Base-by-base conservation (phyloP, 202 grass and related monocot species). In the Panicum virgatum region DNA sequence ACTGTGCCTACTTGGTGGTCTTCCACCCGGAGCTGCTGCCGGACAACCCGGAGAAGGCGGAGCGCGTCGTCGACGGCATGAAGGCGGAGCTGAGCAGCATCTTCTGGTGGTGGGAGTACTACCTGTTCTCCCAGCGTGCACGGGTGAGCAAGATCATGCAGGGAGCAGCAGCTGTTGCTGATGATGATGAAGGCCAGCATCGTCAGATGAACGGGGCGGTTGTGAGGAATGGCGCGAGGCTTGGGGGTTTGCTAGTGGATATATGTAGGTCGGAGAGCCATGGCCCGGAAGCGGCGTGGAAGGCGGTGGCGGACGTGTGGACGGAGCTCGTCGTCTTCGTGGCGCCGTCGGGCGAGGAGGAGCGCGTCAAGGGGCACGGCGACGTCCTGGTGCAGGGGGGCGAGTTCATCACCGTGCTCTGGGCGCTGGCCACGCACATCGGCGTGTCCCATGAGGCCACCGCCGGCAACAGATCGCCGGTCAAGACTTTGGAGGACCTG, bases 341-440 rank as follows among this genome's bases (percentile, higher is more conserved):
- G 7, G 73, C 86, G 2, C 36, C 86, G 26, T 79, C 86, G 0
- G 16, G 34, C 23, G 70, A 22, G 0, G 60, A 66, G 14, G 16
- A 32, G 1, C 42, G 43, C 0, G 26, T 80, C 0, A 60, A 48
- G 26, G 30, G 9, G 2, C 86, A 88, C 14, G 12, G 30, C 4
- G 27, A 84, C 5, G 7, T 22, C 1, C 48, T 88, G 57, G 61
- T 12, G 30, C 19, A 80, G 0, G 40, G 48, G 11, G 20, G 14
- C 5, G 75, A 88, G 75, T 66, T 88, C 62, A 64, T 88, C 65
- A 67, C 80, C 23, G 38, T 83, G 56, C 32, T 88, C 8, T 88
- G 86, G 6, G 53, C 66, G 1, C 32, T 53, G 5, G 4, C 36
- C 63, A 66, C 50, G 6, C 50, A 53, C 19, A 20, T 52, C 16